Conservation (phyloP, 352 stramenopile species). For the Phytopythium ostracodes region DNA sequence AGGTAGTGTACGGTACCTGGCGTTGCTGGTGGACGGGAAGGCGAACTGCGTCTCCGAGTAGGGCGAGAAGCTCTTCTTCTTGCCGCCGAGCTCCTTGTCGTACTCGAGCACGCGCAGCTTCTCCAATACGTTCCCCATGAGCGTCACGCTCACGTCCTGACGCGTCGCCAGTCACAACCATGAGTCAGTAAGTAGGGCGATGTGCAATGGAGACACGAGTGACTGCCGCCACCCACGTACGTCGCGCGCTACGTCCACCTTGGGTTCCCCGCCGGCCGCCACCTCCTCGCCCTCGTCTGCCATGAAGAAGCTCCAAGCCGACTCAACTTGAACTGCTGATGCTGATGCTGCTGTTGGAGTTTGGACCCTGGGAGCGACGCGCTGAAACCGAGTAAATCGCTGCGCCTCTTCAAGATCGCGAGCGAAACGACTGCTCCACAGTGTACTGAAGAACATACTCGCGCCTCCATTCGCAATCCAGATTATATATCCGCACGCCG, state of each 20-base stretch:
- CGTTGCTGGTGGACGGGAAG: constrained; percentile 36
- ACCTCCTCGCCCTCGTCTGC: constrained; percentile 4
- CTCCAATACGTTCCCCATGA: constrained; percentile 83
- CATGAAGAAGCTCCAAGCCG: neutral
- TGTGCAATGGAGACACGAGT: neutral
- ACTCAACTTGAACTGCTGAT: no score
- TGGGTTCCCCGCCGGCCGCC: constrained; percentile 1
- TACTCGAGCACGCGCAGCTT: constrained; percentile 81
- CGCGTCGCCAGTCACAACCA: neutral
- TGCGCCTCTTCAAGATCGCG: neutral
- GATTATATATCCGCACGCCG: no score
- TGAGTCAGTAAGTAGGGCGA: neutral
- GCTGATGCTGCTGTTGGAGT: neutral
- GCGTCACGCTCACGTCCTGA: constrained; percentile 70
- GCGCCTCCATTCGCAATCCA: no score
- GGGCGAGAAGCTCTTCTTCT: constrained; percentile 72
- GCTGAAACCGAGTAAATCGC: no score
- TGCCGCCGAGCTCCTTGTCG: constrained; percentile 68
- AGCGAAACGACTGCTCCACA: neutral
- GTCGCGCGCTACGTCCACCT: constrained; percentile 1
- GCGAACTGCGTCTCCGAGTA: constrained; percentile 80
- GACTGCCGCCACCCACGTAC: neutral
- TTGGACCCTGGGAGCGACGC: no score
- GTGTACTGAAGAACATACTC: no score
- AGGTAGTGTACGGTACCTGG: no score